Evolutionary conservation across 139 green algal species (phyloP), one percentile per base, ranked within the genome.

Genomic region (Eudorina sp.): DNA sequence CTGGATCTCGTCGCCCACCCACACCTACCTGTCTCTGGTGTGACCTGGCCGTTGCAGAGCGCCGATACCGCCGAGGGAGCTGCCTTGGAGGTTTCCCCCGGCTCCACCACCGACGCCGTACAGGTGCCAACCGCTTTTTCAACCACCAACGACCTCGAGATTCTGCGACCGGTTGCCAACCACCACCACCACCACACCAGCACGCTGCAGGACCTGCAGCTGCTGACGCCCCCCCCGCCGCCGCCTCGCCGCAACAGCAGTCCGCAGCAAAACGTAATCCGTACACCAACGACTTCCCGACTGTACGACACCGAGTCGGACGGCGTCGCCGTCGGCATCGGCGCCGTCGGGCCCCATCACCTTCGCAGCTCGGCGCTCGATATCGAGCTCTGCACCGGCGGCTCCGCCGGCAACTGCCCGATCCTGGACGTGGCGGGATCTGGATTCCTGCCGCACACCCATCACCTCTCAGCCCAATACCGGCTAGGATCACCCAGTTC

Each of bases 311-410:
- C 4, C 70, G 25, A 16, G 11, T 72, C 40, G 40, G 40, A 55
- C 5, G 13, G 41, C 40, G 25, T 1, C 70, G 41, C 23, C 70
- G 70, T 19, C 41, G 70, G 29, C 62, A n/a, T 3, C 62, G 29
- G 8, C 62, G 8, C 14, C 62, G 62, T 7, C 62, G 62, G 5
- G 3, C 7, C 29, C 40, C 70, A 81, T 25, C 73, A 81, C 11
- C 25, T 81, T 27, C 46, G 43, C 73, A 81, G 73, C 73, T 81
- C 73, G 3, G 45, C 73, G 14, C 41, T 81, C 27, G 73, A 64
- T 8, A 18, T 81, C 29, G 73, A 81, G 73, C 73, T 81, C 3
- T 27, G 45, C 45, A 19, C 27, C 11, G 73, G 73, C 41, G 73
- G 73, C 43, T 27, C 73, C 46, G 73, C 73, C 45, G 43, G 73